phyloP scores from a whole-genome alignment of 306 rosid genomes.

The Urtica urens region DNA sequence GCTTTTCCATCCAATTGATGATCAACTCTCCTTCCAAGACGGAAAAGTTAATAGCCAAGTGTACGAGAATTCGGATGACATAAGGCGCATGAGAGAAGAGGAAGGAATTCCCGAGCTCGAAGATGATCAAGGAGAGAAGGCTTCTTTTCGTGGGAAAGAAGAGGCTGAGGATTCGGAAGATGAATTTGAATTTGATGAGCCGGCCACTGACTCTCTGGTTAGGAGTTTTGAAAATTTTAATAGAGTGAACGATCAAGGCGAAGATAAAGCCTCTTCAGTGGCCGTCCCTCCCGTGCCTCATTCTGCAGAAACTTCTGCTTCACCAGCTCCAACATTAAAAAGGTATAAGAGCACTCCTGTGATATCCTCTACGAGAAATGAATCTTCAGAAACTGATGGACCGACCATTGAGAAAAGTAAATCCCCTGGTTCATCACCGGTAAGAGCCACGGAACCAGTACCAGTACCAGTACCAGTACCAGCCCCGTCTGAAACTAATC shows the following conservation, averaged over 20 bases:
- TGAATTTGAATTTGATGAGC: constrained; percentile 85
- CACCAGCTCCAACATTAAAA: constrained; percentile 41
- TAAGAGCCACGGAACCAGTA: constrained; percentile 25
- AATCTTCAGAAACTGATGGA: constrained; percentile 39
- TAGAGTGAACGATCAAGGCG: constrained; percentile 39
- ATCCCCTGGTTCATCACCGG: constrained; percentile 44
- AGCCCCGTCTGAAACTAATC: constrained; percentile 32
- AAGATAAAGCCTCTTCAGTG: constrained; percentile 22
- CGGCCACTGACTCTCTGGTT: constrained; percentile 48
- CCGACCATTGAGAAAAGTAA: constrained; percentile 36
- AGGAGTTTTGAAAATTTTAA: constrained; percentile 64
- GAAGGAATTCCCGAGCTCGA: constrained; percentile 64
- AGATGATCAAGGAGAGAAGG: constrained; percentile 60
- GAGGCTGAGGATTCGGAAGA: constrained; percentile 63
- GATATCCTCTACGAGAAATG: constrained; percentile 29
- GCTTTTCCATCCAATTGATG: constrained; percentile 56
- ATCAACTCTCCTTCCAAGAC: constrained; percentile 64
- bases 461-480: too few relatives aligned
- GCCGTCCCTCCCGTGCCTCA: constrained; percentile 26
- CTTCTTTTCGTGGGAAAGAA: constrained; percentile 39
- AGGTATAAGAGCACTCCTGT: constrained; percentile 30
- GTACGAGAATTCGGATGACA: constrained; percentile 35
- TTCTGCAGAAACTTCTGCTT: constrained; percentile 28
- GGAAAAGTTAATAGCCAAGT: constrained; percentile 34
- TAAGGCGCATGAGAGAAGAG: constrained; percentile 41